A percentile compares a stretch with the other conserved stretches of the same genome.
phyloP scores from a whole-genome alignment of 768 basidiomycete species.

The Mycena alexandri region DNA sequence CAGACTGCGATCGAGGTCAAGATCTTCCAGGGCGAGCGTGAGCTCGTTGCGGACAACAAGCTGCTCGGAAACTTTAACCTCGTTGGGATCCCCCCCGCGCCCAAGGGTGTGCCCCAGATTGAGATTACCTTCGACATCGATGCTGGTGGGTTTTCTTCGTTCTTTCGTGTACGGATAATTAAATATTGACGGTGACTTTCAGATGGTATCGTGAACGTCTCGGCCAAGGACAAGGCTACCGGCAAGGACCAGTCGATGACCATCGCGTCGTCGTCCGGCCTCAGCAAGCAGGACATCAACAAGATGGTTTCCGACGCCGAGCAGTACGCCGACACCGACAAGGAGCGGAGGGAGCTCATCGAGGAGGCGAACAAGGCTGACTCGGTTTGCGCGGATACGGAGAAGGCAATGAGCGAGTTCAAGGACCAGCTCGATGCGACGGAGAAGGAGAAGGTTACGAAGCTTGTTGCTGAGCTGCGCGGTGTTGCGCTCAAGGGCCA shows the following conservation, averaged over 20 bases:
- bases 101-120: conserved; percentile 87
- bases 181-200: conserved; percentile 14
- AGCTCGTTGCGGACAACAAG: conserved; percentile 98
- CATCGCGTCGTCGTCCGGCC: conserved; percentile 96
- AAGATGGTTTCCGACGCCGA: conserved; percentile 97
- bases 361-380: conserved; percentile 98
- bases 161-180: neutral
- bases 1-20: conserved; percentile 99
- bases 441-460: conserved; percentile 95
- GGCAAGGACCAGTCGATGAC: conserved; percentile 95
- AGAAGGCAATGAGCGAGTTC: conserved; percentile 99
- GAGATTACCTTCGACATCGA: conserved; percentile 97
- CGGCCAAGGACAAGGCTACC: conserved; percentile 95
- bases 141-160: conserved; percentile 68
- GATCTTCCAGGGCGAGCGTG: conserved; percentile 99
- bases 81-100: conserved; percentile 93
- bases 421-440: conserved; percentile 93
- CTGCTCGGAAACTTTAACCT: conserved; percentile 99
- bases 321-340: conserved; percentile 93
- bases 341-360: conserved; percentile 86
- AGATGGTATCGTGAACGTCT: conserved; percentile 98
- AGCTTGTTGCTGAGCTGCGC: conserved; percentile 88
- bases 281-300: conserved; percentile 97
- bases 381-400: conserved; percentile 93
- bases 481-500: conserved; percentile 93